These are phyloP conservation scores for Chrysoporthe deuterocubensis DNA, from an alignment of 2,329 filamentous ascomycete species.

Conservation along the genomic window DNA sequence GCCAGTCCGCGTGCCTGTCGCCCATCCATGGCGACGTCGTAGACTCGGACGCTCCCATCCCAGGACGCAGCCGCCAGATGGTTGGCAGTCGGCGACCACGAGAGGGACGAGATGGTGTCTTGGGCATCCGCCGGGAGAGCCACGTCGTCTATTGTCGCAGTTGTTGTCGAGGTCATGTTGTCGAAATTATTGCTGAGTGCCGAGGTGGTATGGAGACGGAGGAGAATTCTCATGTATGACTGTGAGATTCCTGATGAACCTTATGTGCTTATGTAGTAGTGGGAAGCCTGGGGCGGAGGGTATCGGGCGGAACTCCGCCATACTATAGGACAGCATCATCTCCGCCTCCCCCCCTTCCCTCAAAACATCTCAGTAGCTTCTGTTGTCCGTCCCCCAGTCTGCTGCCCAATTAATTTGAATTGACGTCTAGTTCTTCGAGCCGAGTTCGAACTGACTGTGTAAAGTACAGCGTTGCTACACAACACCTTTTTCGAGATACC, in stretches of 20 bases:
- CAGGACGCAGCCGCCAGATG: constrained; percentile 42
- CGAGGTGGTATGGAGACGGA: neutral
- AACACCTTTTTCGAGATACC: neutral
- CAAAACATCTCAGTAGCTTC: neutral
- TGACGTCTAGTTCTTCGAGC: neutral
- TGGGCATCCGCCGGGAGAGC: constrained; percentile 35
- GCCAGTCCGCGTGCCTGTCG: constrained; percentile 33
- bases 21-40: constrained; percentile 36
- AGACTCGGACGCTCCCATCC: constrained; percentile 43
- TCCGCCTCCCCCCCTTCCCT: no score
- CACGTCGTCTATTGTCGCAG: constrained; percentile 30
- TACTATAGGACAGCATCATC: neutral
- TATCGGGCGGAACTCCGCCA: neutral
- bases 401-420: neutral
- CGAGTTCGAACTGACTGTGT: neutral
- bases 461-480: no score
- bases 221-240: neutral
- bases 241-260: neutral
- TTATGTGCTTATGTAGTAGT: neutral
- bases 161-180: neutral
- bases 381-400: neutral
- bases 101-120: constrained; percentile 42
- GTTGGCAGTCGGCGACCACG: constrained; percentile 41
- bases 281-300: neutral
- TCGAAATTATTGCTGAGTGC: neutral